Conservation (phyloP, 805 yeast genomes). For the Suhomyces sp. region DNA sequence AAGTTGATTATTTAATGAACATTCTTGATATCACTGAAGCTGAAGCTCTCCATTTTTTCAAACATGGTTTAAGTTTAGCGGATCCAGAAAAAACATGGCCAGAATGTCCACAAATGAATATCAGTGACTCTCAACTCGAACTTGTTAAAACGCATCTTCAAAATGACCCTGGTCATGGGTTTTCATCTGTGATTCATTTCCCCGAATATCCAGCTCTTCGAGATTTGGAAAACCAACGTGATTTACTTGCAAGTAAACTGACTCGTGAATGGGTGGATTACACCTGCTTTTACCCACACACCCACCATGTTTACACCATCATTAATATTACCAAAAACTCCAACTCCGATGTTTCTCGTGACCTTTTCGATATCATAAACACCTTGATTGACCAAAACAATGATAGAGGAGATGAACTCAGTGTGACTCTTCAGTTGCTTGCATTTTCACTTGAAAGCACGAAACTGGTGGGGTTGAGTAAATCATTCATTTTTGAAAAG, state of each 20-base stretch:
- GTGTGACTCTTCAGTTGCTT: too few species aligned
- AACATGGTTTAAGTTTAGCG: conserved; percentile 19
- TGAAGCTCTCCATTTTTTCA: conserved; percentile 30
- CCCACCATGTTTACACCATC: neutral
- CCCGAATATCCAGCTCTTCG: conserved; percentile 10
- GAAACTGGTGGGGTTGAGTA: too few species aligned
- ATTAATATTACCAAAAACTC: neutral
- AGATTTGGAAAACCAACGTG: conserved; percentile 10
- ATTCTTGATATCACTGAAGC: conserved; percentile 22
- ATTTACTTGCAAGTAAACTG: conserved; percentile 8
- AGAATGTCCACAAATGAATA: conserved; percentile 19
- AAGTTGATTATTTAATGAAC: conserved; percentile 24
- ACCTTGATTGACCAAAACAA: conserved; percentile 9
- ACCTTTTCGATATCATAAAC: too few species aligned
- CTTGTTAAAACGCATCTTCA: conserved; percentile 9
- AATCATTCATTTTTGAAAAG: conserved; percentile 26
- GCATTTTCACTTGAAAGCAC: too few species aligned
- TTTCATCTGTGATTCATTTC: conserved; percentile 12
- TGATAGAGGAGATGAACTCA: conserved; percentile 9
- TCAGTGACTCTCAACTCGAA: conserved; percentile 16
- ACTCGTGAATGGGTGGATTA: conserved; percentile 18
- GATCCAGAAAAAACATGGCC: conserved; percentile 14
- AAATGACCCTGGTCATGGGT: conserved; percentile 9
- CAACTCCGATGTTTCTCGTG: too few species aligned
- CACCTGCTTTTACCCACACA: conserved; percentile 17